Evolutionary conservation across 1,284 basidiomycete species (phyloP), one percentile per base, ranked within the genome.

Genomic region (Cystobasidiaceae sp.): DNA sequence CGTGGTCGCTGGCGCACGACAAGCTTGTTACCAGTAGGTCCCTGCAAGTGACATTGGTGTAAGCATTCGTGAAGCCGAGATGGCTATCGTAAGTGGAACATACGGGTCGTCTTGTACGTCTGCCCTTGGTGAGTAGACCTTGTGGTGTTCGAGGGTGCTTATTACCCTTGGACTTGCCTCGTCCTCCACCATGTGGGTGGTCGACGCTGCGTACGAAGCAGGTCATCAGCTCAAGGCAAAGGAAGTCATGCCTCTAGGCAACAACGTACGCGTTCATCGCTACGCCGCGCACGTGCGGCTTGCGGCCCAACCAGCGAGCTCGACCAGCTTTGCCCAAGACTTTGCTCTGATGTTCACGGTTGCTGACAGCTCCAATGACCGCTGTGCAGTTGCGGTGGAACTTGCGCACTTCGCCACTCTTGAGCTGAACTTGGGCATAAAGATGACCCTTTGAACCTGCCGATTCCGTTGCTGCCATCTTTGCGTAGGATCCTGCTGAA

Each of bases 161-260:
- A 84, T 94, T 89, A 70, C 90, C 90, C 83, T 97, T 97, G 67
- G 88, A 90, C 80, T 96, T 97, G 75, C 94, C 94, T 80, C 94
- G 88, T 77, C 94, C 93, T 82, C 94, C 66, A 34, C 66, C 65
- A 50, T 67, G 68, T 11, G 68, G 67, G 39, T 68, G 67, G 52
- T 68, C 63, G 43, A 52, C 48, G 44, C 63, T 66, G 41, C 7
- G 15, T 4, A 15, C 7, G 32, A 25, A 9, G 59, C 51, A 44
- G 23, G 25, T 33, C 11, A 28, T 33, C 41, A 23, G 25, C 13
- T 48, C 41, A 54, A 37, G 17, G 19, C n/a, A 15, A 9, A 9
- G 8, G 39, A 19, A 25, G 11, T 9, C 23, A 34, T 28, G 45
- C 34, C 7, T 25, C 27, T 7, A 23, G 30, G 34, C 48, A 27